A percentile compares a stretch with the other conserved stretches of the same genome.
Evolutionary conservation across 352 stramenopile species (phyloP).

Genomic region (Globisporangium paddicum): DNA sequence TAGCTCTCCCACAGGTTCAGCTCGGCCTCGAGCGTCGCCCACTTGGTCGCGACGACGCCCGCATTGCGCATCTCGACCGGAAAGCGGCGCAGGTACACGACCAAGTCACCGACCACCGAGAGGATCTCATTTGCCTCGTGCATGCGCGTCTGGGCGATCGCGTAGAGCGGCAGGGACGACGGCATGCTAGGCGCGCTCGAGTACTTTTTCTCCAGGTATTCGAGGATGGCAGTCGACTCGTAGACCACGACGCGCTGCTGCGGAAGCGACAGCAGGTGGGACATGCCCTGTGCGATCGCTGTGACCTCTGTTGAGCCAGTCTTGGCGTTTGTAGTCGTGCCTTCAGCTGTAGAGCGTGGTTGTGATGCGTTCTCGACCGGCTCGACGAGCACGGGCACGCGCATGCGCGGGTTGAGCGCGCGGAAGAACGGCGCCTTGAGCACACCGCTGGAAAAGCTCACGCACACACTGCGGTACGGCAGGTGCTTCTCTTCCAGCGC

Average conservation of each 20-base stretch:
- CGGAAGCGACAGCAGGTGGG: constrained; percentile 26
- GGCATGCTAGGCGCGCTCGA: constrained; percentile 45
- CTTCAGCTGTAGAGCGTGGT: not conserved
- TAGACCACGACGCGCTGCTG: constrained; percentile 62
- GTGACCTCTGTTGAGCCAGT: constrained; percentile 11
- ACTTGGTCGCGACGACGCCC: constrained; percentile 63
- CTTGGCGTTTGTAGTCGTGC: not conserved
- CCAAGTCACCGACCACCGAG: constrained; percentile 73
- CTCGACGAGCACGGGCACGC: constrained; percentile 77
- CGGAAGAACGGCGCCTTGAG: constrained; percentile 78
- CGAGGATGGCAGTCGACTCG: constrained; percentile 75
- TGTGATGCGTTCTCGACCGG: constrained; percentile 22
- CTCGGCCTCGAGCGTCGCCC: constrained; percentile 59
- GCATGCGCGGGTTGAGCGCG: constrained; percentile 74
- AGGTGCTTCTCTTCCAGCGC: constrained; percentile 75
- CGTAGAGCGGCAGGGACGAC: constrained; percentile 38
- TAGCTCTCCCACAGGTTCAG: constrained; percentile 79
- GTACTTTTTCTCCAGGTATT: constrained; percentile 76
- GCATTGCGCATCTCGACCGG: constrained; percentile 50
- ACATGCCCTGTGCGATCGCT: constrained; percentile 28
- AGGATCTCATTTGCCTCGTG: constrained; percentile 84
- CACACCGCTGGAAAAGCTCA: constrained; percentile 81
- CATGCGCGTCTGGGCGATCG: constrained; percentile 67
- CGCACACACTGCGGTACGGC: constrained; percentile 73
- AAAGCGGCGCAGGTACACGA: constrained; percentile 78